Conservation (phyloP, 306 rosid genomes). For the barrel medic (Medicago truncatula) region MtrunA17r5.0-ANR NC_053049.1:33428001-33428500, state of each 20-base stretch:
- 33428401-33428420: neutral
- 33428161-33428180: neutral
- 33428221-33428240: neutral
- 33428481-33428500: too few species aligned
- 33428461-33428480: too few species aligned
- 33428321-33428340: neutral
- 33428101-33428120: too few species aligned
- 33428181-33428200: neutral
- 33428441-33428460: too few species aligned
- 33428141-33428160: conserved; percentile 17
- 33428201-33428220: neutral
- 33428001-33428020: too few species aligned
- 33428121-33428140: too few species aligned
- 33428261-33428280: neutral
- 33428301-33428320: neutral
- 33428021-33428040: neutral
- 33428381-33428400: neutral
- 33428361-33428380: neutral
- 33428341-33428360: neutral
- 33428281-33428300: neutral
- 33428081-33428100: too few species aligned
- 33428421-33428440: conserved; percentile 17
- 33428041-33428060: neutral
- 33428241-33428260: neutral
- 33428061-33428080: too few species aligned